phyloP scores from a whole-genome alignment of 75 land plant genomes.

The Selaginella moellendorffii region DNA sequence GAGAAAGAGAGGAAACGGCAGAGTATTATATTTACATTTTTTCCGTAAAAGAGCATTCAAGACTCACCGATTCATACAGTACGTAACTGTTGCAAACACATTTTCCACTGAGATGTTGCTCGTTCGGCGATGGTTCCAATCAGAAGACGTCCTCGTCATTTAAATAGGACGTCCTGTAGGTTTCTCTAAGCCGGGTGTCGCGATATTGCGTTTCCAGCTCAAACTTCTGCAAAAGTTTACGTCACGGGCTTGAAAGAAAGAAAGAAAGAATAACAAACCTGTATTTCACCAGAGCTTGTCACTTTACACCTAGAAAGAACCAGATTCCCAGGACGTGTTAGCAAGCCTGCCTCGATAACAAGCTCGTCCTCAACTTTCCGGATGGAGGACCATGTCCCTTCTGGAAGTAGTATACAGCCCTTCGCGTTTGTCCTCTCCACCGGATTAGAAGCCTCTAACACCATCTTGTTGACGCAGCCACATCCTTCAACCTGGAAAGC shows the following conservation, averaged over 20 bases:
- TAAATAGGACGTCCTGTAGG: neutral
- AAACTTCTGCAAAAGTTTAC: neutral
- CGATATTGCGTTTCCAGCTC: neutral
- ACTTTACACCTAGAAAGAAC: neutral
- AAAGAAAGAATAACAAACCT: neutral
- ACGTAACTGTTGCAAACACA: too few relatives aligned
- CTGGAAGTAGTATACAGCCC: conserved; percentile 43
- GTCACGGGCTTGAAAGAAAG: neutral
- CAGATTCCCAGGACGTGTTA: neutral
- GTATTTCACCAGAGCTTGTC: neutral
- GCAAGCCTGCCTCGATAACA: neutral
- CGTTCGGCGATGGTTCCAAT: too few relatives aligned
- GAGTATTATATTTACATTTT: too few relatives aligned
- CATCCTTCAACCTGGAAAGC: neutral
- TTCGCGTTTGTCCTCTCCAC: conserved; percentile 10
- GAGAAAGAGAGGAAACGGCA: too few relatives aligned
- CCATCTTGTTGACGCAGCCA: neutral
- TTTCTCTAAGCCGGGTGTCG: neutral
- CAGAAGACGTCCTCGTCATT: neutral
- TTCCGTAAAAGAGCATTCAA: too few relatives aligned
- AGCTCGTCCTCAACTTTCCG: conserved; percentile 18
- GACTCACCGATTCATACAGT: too few relatives aligned
- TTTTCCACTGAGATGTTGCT: too few relatives aligned
- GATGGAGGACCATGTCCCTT: conserved; percentile 46
- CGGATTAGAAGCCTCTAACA: conserved; percentile 11